Percentiles rank a stretch among this genome's conserved stretches.
phyloP scores from a whole-genome alignment of 1,139 yeast genomes.

The Suhomyces maxii region DNA sequence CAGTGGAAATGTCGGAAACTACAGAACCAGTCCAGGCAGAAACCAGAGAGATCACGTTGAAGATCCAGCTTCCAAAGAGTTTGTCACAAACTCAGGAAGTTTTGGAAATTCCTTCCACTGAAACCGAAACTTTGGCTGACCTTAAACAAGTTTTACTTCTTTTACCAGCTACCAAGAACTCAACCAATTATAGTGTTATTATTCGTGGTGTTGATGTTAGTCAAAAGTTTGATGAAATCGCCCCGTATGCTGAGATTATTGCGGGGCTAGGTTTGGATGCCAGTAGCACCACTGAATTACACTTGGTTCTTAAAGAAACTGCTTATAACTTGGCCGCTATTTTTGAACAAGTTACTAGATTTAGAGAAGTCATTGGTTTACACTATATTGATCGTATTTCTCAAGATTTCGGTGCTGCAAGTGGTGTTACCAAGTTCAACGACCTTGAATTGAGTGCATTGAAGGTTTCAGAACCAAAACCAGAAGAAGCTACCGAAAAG shows the following conservation, averaged over 20 bases:
- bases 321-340: constrained; percentile 42
- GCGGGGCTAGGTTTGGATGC: constrained; percentile 23
- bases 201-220: constrained; percentile 37
- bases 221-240: constrained; percentile 33
- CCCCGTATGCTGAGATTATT: constrained; percentile 32
- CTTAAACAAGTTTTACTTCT: constrained; percentile 58
- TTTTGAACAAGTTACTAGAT: constrained; percentile 41
- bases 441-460: constrained; percentile 30
- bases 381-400: constrained; percentile 40
- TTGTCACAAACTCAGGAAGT: constrained; percentile 20
- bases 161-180: constrained; percentile 55
- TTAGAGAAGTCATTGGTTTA: constrained; percentile 47
- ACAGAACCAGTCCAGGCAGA: constrained; percentile 15
- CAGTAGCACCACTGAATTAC: constrained; percentile 18
- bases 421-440: constrained; percentile 28
- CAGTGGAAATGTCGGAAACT: constrained; percentile 9
- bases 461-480: constrained; percentile 12
- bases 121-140: constrained; percentile 55
- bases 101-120: constrained; percentile 34
- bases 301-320: constrained; percentile 29
- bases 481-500: background rate
- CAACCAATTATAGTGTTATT: constrained; percentile 58
- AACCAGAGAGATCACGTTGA: constrained; percentile 25
- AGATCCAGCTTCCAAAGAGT: constrained; percentile 35
- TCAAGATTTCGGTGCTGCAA: constrained; percentile 21